A percentile compares a stretch with the other conserved stretches of the same genome.
Evolutionary conservation across 116 monocot species (phyloP).

Genomic region (Zostera marina): DNA sequence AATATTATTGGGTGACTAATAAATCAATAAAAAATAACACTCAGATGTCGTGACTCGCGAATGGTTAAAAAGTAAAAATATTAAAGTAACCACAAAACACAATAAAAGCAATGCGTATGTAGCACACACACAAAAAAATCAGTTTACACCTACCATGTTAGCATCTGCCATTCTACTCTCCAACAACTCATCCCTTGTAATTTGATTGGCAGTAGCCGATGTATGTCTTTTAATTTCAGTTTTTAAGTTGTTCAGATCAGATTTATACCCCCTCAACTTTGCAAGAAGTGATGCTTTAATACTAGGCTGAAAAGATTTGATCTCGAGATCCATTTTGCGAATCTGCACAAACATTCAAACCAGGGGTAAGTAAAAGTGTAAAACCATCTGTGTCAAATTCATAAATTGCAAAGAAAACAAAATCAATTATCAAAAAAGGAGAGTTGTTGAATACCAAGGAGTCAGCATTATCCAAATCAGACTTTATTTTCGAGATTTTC

Average conservation of each 20-base stretch:
- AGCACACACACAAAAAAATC: neutral
- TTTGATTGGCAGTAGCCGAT: conserved; percentile 17
- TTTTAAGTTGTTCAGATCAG: conserved; percentile 79
- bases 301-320: conserved; percentile 64
- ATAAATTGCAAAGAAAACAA: neutral
- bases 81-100: neutral
- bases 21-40: too few species aligned
- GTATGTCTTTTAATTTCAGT: conserved; percentile 49
- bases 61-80: neutral
- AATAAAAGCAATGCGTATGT: neutral
- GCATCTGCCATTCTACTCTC: conserved; percentile 69
- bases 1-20: too few species aligned
- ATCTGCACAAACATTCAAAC: conserved; percentile 21
- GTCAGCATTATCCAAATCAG: conserved; percentile 76
- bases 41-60: too few species aligned
- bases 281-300: conserved; percentile 51
- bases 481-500: conserved; percentile 64
- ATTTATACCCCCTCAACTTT: conserved; percentile 76
- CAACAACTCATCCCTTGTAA: conserved; percentile 50
- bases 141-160: conserved; percentile 27
- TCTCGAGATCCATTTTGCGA: conserved; percentile 83
- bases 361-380: neutral
- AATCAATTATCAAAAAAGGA: neutral
- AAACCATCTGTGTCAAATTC: neutral
- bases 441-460: conserved; percentile 28